Conservation (phyloP, 1,284 basidiomycete genomes). For the Cryptococcus sp. region DNA sequence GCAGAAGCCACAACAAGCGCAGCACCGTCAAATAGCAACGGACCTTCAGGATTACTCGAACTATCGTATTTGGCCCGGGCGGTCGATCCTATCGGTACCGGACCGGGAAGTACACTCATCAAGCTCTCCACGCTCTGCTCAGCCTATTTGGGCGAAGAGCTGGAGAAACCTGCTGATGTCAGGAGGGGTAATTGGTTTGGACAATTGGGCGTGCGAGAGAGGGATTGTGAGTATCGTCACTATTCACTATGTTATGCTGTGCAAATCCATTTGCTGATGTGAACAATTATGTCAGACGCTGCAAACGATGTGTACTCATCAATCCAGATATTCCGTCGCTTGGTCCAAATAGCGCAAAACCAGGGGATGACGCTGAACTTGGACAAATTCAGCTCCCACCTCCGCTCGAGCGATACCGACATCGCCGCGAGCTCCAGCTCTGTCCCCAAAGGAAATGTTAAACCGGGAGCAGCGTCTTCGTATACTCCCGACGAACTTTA, state of each 20-base stretch:
- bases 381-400: conserved; percentile 3
- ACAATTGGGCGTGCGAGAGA: conserved; percentile 34
- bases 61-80: conserved; percentile 44
- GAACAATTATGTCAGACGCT: conserved; percentile 39
- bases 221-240: conserved; percentile 44
- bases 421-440: neutral
- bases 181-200: conserved; percentile 48
- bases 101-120: conserved; percentile 35
- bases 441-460: neutral
- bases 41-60: conserved; percentile 42
- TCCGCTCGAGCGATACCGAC: neutral
- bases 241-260: neutral
- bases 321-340: conserved; percentile 36
- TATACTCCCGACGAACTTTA: neutral
- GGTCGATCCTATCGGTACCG: conserved; percentile 42
- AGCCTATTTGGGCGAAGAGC: conserved; percentile 44
- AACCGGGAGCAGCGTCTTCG: neutral
- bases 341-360: conserved; percentile 22
- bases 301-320: conserved; percentile 54
- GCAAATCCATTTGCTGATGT: neutral
- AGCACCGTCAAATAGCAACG: neutral
- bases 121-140: conserved; percentile 42
- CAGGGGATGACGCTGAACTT: conserved; percentile 20
- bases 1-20: neutral
- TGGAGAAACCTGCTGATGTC: conserved; percentile 40